phyloP scores from a whole-genome alignment of 306 rosid genomes.

The Fragaria iinumae region DNA sequence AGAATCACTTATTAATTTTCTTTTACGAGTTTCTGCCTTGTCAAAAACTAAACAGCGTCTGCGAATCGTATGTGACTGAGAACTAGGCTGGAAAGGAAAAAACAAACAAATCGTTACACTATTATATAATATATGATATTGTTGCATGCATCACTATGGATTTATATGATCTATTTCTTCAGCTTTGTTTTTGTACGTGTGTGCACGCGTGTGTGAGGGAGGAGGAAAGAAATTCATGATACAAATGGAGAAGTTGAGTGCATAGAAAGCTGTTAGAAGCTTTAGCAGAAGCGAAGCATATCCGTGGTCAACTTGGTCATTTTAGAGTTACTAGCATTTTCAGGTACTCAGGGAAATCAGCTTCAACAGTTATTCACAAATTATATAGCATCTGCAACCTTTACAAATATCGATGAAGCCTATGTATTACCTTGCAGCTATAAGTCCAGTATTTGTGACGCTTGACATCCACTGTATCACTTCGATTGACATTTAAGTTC shows the following conservation, averaged over 20 bases:
- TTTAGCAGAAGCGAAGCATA: not conserved
- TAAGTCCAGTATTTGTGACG: not conserved
- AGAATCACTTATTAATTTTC: constrained; percentile 16
- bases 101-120: not conserved
- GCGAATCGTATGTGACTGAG: constrained; percentile 17
- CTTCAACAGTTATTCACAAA: not conserved
- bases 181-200: not conserved
- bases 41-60: constrained; percentile 35
- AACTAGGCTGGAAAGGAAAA: constrained; percentile 19
- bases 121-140: not conserved
- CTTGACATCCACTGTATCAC: constrained; percentile 22
- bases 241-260: not conserved
- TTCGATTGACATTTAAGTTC: constrained; percentile 18
- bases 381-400: not conserved
- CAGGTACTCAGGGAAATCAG: not conserved
- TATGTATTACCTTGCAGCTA: constrained; percentile 26
- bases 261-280: not conserved
- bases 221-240: not conserved
- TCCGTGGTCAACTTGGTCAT: not conserved
- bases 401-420: not conserved
- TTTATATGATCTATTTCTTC: not conserved
- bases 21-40: constrained; percentile 21
- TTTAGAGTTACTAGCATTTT: not conserved
- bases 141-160: not conserved
- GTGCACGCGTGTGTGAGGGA: not conserved